phyloP scores from a whole-genome alignment of 768 basidiomycete genomes.

The Neoboletus brunneissimus region DNA sequence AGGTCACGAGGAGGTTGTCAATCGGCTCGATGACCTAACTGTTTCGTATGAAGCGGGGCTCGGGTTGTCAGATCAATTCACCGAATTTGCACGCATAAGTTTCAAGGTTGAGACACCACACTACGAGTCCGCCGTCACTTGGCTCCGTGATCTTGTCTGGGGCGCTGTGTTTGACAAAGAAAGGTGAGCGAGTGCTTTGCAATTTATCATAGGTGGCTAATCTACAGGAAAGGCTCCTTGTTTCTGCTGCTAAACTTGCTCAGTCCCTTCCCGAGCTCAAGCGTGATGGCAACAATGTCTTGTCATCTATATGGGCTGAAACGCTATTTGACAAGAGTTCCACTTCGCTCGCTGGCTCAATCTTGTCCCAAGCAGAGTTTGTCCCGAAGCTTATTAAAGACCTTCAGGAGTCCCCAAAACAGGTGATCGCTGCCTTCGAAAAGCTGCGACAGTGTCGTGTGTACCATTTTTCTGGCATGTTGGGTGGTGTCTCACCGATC shows the following conservation, averaged over 20 bases:
- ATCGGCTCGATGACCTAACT: conserved; percentile 87
- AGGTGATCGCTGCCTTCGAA: conserved; percentile 72
- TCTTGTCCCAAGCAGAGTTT: conserved; percentile 76
- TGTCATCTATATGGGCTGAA: conserved; percentile 66
- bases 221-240: conserved; percentile 56
- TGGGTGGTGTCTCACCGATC: neutral
- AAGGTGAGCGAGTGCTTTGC: conserved; percentile 43
- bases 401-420: conserved; percentile 69
- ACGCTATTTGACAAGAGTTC: conserved; percentile 67
- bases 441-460: conserved; percentile 65
- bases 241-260: conserved; percentile 82
- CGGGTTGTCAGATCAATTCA: conserved; percentile 63
- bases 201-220: neutral
- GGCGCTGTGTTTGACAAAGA: conserved; percentile 75
- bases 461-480: conserved; percentile 27
- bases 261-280: conserved; percentile 91
- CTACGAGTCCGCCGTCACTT: conserved; percentile 80
- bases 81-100: conserved; percentile 69
- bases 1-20: conserved; percentile 86
- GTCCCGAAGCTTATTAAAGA: conserved; percentile 69
- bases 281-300: conserved; percentile 80
- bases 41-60: conserved; percentile 78
- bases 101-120: conserved; percentile 81
- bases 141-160: conserved; percentile 82
- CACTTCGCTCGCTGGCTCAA: conserved; percentile 60